Evolutionary conservation across 306 rosid genomes (phyloP), one percentile per base, ranked within the genome.

Genomic region (Pterocarpus santalinus): DNA sequence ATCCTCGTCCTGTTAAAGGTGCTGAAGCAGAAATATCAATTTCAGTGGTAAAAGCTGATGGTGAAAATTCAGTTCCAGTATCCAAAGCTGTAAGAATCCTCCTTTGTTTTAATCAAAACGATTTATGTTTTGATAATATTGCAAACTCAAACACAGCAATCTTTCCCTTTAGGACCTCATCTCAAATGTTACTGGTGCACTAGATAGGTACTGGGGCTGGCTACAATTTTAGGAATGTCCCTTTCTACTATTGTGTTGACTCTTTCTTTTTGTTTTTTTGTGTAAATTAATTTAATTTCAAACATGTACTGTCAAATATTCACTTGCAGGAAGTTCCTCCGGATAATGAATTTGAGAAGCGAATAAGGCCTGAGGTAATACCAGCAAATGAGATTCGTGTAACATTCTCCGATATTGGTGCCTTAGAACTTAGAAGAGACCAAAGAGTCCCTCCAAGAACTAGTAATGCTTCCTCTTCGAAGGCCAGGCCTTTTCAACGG

Each of bases 361-460:
- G 96, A 36, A 93, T 93, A 83, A 95, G 97, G 81, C 97, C 98
- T 16, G 97, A 91, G 82, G 96, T 95, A 62, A 91, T 95, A 84
- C 96, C 97, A 15, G 97, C 97, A 49, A 82, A 88, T 57, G 98
- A 95, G 83, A 89, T 95, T 53, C 87, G 83, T 65, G 94, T 95
- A 75, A 89, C 94, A 63, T 93, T 95, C 82, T 78, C 90, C 1
- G 98, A 95, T 79, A 88, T 95, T 8, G 99, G 98, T 65, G 94
- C 99, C 28, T 75, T 95, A 84, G 96, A 93, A 0, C 28, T 75
- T 95, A 84, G 96, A 93, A 0, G 96, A 93, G 80, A 91, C 86
- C 69, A 93, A 95, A 85, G 99, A 93, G 63, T 93, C 98, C 55
- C 99, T 95, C 87, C 97, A 95, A 78, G 99, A 95, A 76, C 89